phyloP scores from a whole-genome alignment of 768 basidiomycete genomes.

The Coprinellus aureogranulatus region DNA sequence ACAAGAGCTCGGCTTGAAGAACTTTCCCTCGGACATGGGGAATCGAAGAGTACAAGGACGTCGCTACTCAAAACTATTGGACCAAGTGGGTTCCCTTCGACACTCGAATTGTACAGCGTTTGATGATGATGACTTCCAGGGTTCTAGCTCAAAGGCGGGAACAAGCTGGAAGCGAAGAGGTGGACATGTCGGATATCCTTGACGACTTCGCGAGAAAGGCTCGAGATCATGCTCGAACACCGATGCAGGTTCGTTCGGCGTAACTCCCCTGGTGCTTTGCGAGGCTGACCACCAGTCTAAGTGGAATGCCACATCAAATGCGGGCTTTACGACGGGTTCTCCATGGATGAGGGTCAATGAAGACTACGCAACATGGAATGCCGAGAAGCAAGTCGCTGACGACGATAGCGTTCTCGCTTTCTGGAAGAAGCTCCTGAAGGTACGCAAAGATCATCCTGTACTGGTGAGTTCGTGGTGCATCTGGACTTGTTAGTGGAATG shows the following conservation, averaged over 20 bases:
- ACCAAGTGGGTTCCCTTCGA: constrained; percentile 40
- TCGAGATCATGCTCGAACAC: constrained; percentile 68
- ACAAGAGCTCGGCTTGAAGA: constrained; percentile 67
- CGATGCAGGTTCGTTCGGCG: constrained; percentile 53
- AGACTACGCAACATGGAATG: constrained; percentile 63
- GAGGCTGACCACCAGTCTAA: constrained; percentile 19
- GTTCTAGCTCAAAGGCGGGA: constrained; percentile 36
- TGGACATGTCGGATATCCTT: constrained; percentile 62
- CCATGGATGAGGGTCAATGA: constrained; percentile 80
- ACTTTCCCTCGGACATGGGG: constrained; percentile 63
- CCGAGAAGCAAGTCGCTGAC: constrained; percentile 43
- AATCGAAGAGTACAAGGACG: constrained; percentile 71
- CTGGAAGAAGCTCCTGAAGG: constrained; percentile 53
- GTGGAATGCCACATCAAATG: constrained; percentile 57
- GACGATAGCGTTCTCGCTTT: constrained; percentile 55
- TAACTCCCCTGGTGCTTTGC: neutral
- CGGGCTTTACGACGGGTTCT: constrained; percentile 61
- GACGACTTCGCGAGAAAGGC: constrained; percentile 59
- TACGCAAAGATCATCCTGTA: constrained; percentile 54
- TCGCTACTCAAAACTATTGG: constrained; percentile 61
- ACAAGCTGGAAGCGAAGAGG: constrained; percentile 34
- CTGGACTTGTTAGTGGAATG: neutral
- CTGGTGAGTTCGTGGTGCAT: constrained; percentile 38
- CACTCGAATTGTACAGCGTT: neutral
- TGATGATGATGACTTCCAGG: constrained; percentile 23